Base-by-base conservation (phyloP, 805 yeast species). In the Spathaspora passalidarum region DNA sequence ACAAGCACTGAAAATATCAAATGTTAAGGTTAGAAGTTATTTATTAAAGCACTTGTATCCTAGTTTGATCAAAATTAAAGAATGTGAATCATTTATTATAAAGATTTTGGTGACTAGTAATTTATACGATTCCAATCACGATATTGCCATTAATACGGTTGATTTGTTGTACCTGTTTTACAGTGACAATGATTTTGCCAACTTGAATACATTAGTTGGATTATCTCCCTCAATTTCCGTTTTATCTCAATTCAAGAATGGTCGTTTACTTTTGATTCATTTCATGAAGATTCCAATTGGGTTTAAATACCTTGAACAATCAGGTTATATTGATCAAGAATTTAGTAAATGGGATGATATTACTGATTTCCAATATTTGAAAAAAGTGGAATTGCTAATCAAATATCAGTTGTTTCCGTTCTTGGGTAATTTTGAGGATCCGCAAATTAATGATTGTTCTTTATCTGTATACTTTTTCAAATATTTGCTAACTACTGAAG, bases 401-500 rank as follows among this genome's bases (percentile, higher is more conserved):
- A 52, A 45, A 8, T 19, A 22, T 18, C 40, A 41, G 16, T 54
- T 60, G 9, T 60, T 56, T 32, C 72, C 72, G 1, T 63, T 59
- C 35, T 42, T 61, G 16, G 32, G 29, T 8, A 38, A 14, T 9
- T 7, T 11, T 11, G 16, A 3, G 21, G 34, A 18, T 17, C 18
- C 17, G 35, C 32, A 10, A 8, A 34, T 16, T 42, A 45, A 29
- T n/a, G 21, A 32, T 14, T 14, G 23, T n/a, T 13, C 38, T 18
- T 37, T 43, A 13, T 40, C 52, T 13, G 26, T 48, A 8, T 37
- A 88, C 58, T 87, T 92, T 55, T 89, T 88, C 62, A 87, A 88
- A 13, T 88, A 84, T 55, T 69, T 92, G 40, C 85, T 88, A 1
- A 79, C 84, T 44, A 88, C 97, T 0, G 85, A 79, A 47, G 92